phyloP scores from a whole-genome alignment of 768 basidiomycete species.

The Austroboletus eburneus region DNA sequence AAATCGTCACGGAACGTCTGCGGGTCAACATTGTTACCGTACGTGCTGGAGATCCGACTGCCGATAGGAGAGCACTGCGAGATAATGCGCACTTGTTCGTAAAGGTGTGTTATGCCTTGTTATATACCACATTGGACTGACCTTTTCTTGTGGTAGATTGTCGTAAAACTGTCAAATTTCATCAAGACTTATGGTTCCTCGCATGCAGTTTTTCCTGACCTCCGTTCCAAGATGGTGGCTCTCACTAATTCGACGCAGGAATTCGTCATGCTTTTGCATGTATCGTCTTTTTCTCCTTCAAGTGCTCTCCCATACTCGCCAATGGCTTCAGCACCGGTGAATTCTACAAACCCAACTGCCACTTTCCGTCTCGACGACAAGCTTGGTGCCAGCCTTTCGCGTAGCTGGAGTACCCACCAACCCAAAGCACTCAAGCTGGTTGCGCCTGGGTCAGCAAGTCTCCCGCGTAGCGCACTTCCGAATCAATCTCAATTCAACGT shows the following conservation, averaged over 20 bases:
- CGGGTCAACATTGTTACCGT: conserved; percentile 54
- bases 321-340: conserved; percentile 33
- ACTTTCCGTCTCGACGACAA: conserved; percentile 40
- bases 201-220: conserved; percentile 51
- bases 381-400: conserved; percentile 51
- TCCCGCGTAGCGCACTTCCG: conserved; percentile 53
- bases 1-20: conserved; percentile 60
- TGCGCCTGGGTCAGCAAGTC: conserved; percentile 27
- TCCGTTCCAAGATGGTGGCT: conserved; percentile 69
- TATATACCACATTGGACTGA: conserved; percentile 1
- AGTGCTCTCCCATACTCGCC: conserved; percentile 61
- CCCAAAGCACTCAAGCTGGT: conserved; percentile 39
- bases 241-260: conserved; percentile 84
- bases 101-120: conserved; percentile 48
- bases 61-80: conserved; percentile 59
- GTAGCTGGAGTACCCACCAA: conserved; percentile 54
- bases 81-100: conserved; percentile 80
- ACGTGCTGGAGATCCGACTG: conserved; percentile 49
- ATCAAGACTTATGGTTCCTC: conserved; percentile 61
- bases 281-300: conserved; percentile 72
- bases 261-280: conserved; percentile 80
- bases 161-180: conserved; percentile 70
- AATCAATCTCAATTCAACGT: conserved; percentile 44
- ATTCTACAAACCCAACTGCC: conserved; percentile 9
- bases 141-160: conserved; percentile 45